Percentiles rank a stretch among this genome's conserved stretches.
These are phyloP conservation scores for Paramecium primaurelia DNA, from an alignment of 73 alveolate species.

Conservation along the genomic window DNA sequence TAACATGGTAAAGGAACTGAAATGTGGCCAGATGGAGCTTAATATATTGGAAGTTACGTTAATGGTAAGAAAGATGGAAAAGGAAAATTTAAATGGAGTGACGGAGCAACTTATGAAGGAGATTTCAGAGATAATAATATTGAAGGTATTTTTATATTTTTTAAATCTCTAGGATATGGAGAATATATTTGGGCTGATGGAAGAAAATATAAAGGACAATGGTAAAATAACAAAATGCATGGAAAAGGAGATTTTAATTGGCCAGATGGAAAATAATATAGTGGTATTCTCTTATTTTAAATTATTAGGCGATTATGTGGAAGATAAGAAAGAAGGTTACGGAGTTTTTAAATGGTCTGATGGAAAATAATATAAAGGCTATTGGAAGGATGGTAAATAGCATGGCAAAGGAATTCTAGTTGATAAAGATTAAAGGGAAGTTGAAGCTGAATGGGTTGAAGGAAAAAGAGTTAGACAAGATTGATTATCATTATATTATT, in stretches of 20 bases:
- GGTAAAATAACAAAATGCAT: constrained; percentile 61
- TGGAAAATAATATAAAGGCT: constrained; percentile 51
- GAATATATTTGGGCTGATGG: constrained; percentile 67
- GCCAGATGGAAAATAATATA: constrained; percentile 58
- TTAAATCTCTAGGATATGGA: constrained; percentile 18
- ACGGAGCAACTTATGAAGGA: constrained; percentile 79
- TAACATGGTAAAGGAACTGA: constrained; percentile 61
- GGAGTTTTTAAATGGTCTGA: constrained; percentile 51
- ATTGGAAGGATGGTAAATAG: constrained; percentile 83
- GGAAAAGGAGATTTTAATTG: constrained; percentile 59
- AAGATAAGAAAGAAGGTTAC: constrained; percentile 60
- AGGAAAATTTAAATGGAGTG: constrained; percentile 64
- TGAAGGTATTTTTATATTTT: constrained; percentile 39
- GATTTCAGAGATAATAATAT: constrained; percentile 69
- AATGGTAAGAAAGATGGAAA: constrained; percentile 56
- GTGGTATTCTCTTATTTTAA: constrained; percentile 22
- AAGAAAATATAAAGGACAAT: constrained; percentile 59
- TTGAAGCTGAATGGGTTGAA: constrained; percentile 49
- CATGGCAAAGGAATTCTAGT: constrained; percentile 68
- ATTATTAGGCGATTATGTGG: constrained; percentile 69
- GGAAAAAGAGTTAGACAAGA: constrained; percentile 52
- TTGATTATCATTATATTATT: not conserved
- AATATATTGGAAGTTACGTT: constrained; percentile 33
- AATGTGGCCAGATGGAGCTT: constrained; percentile 63
- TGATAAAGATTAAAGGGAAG: constrained; percentile 34